A percentile compares a stretch with the other conserved stretches of the same genome.
phyloP scores from a whole-genome alignment of 164 flowering plant genomes.

The Brasenia schreberi region DNA sequence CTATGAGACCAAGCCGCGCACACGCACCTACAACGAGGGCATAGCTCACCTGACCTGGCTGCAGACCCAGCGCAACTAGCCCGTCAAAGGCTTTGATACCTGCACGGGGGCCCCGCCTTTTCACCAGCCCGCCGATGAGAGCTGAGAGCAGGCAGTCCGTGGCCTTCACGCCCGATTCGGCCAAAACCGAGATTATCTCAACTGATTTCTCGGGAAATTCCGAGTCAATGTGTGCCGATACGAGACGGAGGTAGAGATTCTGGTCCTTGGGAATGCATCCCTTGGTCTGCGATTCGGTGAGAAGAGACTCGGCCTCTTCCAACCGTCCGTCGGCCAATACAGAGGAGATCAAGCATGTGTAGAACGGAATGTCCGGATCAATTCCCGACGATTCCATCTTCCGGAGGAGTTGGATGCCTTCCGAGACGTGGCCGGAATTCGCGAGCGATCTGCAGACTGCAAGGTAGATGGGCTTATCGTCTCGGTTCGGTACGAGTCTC shows the following conservation, averaged over 20 bases:
- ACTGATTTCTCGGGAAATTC: slow-evolving; percentile 51
- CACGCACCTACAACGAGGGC: slow-evolving; percentile 47
- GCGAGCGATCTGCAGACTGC: slow-evolving; percentile 45
- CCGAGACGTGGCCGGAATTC: slow-evolving; percentile 33
- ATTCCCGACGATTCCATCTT: slow-evolving; percentile 32
- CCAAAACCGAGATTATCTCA: slow-evolving; percentile 33
- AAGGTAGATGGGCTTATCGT: slow-evolving; percentile 17
- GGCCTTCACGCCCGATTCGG: slow-evolving; percentile 21
- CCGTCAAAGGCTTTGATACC: slow-evolving; percentile 37
- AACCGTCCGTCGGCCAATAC: slow-evolving; percentile 44
- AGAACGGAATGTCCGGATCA: slow-evolving; percentile 25
- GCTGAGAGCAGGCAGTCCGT: slow-evolving; percentile 67
- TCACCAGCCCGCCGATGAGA: slow-evolving; percentile 48
- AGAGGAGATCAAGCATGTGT: slow-evolving; percentile 43
- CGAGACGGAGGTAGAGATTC: slow-evolving; percentile 39
- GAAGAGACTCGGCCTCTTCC: slow-evolving; percentile 37
- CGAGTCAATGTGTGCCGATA: slow-evolving; percentile 52
- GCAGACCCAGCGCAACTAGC: slow-evolving; percentile 26
- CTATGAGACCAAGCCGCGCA: slow-evolving; percentile 26
- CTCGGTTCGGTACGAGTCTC: background rate
- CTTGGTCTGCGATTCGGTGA: slow-evolving; percentile 41
- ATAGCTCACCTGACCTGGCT: slow-evolving; percentile 79
- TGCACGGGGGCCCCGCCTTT: slow-evolving; percentile 28
- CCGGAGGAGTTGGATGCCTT: slow-evolving; percentile 49
- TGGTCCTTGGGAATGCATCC: slow-evolving; percentile 42